Base-by-base conservation (phyloP, 164 flowering plant species). In the Akebia trifoliata region DNA sequence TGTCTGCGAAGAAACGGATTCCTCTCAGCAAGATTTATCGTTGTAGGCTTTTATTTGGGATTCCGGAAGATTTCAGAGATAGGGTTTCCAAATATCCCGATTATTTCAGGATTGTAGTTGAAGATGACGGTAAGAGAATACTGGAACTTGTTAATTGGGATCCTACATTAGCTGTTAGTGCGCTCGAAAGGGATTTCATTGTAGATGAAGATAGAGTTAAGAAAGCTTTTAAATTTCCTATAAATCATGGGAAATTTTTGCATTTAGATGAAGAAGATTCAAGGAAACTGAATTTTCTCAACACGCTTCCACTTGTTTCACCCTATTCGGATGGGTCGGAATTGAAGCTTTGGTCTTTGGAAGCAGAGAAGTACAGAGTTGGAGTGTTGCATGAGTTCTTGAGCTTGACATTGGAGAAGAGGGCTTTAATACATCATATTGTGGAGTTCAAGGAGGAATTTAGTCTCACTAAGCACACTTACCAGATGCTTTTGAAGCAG, bases 371-470 rank as follows among this genome's bases (percentile, higher is more conserved):
- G 77, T 86, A 81, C 29, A 74, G 97, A 63, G 81, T 83, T 21
- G 97, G 97, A 30, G 52, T 62, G 77, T 74, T 86, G 53, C 97
- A 90, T 61, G 92, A 86, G 83, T 81, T 86, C 52, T 75, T 90
- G 84, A 86, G 75, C 78, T 75, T 86, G 85, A 86, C 95, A 8
- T 75, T 90, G 78, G 94, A 90, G 86, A 90, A 86, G 75, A 82
- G 81, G 54, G 97, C 95, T 26, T 77, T 76, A 3, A 86, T 90
- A 36, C 94, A 90, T 68, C 85, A 90, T 36, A 76, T 90, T 49
- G 92, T 86, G 60, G 97, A 86, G 28, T 64, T 90, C 48, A 89
- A 83, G 74, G 90, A 89, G 66, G 97, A 90, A 71, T 76, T 94
- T 38, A 77, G 87, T 67, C 86, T 94, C 55, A 88, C 96, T 4